phyloP scores from a whole-genome alignment of 495 filamentous ascomycete genomes.

The Aspergillus taichungensis region DNA sequence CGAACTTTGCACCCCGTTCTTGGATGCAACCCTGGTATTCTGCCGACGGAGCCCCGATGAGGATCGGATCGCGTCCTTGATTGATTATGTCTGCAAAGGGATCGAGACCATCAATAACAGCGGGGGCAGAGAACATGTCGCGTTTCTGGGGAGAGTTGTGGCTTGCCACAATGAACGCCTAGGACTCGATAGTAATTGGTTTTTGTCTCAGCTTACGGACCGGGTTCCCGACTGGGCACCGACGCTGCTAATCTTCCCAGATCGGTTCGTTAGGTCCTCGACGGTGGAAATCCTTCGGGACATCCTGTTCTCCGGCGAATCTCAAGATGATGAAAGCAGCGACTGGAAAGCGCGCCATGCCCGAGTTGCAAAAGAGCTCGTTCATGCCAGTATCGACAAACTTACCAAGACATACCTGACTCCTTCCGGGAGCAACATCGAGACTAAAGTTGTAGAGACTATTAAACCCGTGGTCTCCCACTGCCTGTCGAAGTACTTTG shows the following conservation, averaged over 20 bases:
- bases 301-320: conserved; percentile 43
- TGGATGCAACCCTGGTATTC: conserved; percentile 42
- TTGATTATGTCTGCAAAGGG: conserved; percentile 44
- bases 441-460: conserved; percentile 27
- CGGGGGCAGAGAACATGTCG: conserved; percentile 50
- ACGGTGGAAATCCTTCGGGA: conserved; percentile 48
- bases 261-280: conserved; percentile 42
- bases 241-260: conserved; percentile 54
- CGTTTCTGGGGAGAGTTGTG: conserved; percentile 46
- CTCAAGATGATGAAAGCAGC: conserved; percentile 16
- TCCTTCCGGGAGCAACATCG: conserved; percentile 18
- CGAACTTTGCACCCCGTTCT: conserved; percentile 43
- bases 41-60: conserved; percentile 35
- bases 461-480: conserved; percentile 32
- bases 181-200: conserved; percentile 22
- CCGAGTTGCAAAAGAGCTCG: conserved; percentile 26
- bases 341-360: conserved; percentile 15
- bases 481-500: conserved; percentile 35
- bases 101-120: conserved; percentile 47
- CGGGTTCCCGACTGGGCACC: conserved; percentile 58
- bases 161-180: conserved; percentile 31
- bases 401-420: conserved; percentile 23
- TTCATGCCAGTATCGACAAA: conserved; percentile 25
- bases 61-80: conserved; percentile 31
- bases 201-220: conserved; percentile 39